Evolutionary conservation across 2,329 filamentous ascomycete species (phyloP).

Genomic region (Aspergillus ruber): DNA sequence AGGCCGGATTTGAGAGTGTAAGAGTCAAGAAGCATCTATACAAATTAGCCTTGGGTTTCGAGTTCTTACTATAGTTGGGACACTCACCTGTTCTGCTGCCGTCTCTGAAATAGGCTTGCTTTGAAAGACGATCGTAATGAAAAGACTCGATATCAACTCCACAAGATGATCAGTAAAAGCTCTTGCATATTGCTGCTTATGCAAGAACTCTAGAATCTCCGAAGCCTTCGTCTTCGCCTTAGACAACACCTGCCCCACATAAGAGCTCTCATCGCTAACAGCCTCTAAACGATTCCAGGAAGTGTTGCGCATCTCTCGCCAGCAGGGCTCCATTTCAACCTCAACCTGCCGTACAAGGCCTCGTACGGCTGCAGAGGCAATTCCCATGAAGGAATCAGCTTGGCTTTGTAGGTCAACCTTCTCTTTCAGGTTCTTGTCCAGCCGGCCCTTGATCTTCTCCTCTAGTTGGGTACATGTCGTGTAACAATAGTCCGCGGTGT

Average conservation of each 20-base stretch:
- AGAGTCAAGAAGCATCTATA: slow-evolving; percentile 86
- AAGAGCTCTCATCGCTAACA: slow-evolving; percentile 88
- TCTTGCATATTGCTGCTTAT: slow-evolving; percentile 88
- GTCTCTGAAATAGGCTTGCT: slow-evolving; percentile 89
- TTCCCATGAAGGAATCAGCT: slow-evolving; percentile 89
- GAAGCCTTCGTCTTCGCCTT: slow-evolving; percentile 64
- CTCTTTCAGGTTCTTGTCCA: slow-evolving; percentile 69
- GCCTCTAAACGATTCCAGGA: slow-evolving; percentile 91
- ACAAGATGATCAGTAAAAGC: slow-evolving; percentile 96
- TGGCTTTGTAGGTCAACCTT: slow-evolving; percentile 87
- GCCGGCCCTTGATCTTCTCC: slow-evolving; percentile 85
- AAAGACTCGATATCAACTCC: slow-evolving; percentile 72
- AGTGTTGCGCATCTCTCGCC: slow-evolving; percentile 96
- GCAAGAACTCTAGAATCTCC: slow-evolving; percentile 69
- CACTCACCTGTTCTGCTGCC: slow-evolving; percentile 74
- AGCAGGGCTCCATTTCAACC: slow-evolving; percentile 72
- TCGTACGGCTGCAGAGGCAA: slow-evolving; percentile 80
- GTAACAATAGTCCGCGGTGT: slow-evolving; percentile 97
- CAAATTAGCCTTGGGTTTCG: background rate
- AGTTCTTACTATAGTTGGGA: background rate
- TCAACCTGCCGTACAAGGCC: slow-evolving; percentile 80
- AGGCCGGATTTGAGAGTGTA: slow-evolving; percentile 57
- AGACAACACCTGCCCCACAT: slow-evolving; percentile 73
- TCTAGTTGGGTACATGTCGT: slow-evolving; percentile 87
- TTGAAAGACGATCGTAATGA: slow-evolving; percentile 76